phyloP scores from a whole-genome alignment of 805 yeast genomes.

The Candida maris region DNA sequence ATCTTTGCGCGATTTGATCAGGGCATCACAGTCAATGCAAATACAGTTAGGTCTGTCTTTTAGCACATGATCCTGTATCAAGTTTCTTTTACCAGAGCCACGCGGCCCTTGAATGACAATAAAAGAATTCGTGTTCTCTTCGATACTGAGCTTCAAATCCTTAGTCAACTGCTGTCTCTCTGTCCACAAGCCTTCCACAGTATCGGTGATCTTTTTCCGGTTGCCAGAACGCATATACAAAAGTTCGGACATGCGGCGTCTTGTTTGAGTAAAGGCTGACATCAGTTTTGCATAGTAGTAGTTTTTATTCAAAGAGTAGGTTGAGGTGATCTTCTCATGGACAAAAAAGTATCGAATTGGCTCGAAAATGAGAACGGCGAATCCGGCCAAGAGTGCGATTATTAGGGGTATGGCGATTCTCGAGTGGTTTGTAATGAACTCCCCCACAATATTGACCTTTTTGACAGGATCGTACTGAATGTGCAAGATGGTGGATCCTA shows the following conservation, averaged over 20 bases:
- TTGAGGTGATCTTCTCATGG: constrained; percentile 64
- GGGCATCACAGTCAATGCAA: constrained; percentile 72
- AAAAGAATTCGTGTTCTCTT: constrained; percentile 87
- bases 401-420: constrained; percentile 78
- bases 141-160: constrained; percentile 72
- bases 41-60: constrained; percentile 58
- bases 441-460: constrained; percentile 49
- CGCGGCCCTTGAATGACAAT: constrained; percentile 89
- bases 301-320: constrained; percentile 48
- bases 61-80: constrained; percentile 67
- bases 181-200: constrained; percentile 47
- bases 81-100: constrained; percentile 88
- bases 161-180: constrained; percentile 67
- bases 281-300: constrained; percentile 36
- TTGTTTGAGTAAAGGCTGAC: constrained; percentile 26
- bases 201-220: constrained; percentile 13
- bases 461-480: constrained; percentile 64
- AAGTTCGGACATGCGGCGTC: constrained; percentile 23
- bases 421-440: constrained; percentile 69
- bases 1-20: constrained; percentile 74
- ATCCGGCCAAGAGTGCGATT: constrained; percentile 72
- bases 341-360: constrained; percentile 85
- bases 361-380: constrained; percentile 85
- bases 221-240: constrained; percentile 12
- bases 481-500: constrained; percentile 66